phyloP scores from a whole-genome alignment of 2,329 filamentous ascomycete genomes.

The Amphichorda felina region DNA sequence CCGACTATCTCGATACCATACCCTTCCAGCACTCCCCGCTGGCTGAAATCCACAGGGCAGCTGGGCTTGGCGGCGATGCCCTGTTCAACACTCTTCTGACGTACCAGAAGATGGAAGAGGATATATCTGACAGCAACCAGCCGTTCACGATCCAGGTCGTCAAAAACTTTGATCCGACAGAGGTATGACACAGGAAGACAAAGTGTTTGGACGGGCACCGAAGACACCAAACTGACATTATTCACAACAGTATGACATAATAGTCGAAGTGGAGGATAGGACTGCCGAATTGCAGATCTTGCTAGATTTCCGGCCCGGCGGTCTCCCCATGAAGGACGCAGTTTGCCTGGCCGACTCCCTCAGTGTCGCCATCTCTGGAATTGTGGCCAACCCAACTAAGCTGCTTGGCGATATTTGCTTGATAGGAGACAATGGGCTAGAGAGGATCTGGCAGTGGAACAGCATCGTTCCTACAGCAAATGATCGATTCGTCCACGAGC shows the following conservation, averaged over 20 bases:
- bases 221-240: too few relatives aligned
- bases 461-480: neutral
- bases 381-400: neutral
- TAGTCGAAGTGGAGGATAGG: neutral
- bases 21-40: constrained; percentile 6
- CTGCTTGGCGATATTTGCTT: too few relatives aligned
- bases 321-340: neutral
- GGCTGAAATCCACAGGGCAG: constrained; percentile 4
- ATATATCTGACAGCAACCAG: neutral
- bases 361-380: neutral
- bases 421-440: neutral
- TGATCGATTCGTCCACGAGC: neutral
- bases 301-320: neutral
- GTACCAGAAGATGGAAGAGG: neutral
- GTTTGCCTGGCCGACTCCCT: neutral
- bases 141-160: neutral
- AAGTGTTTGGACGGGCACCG: too few relatives aligned
- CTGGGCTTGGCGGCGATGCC: constrained; percentile 1
- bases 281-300: neutral
- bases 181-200: neutral
- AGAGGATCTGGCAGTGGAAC: neutral
- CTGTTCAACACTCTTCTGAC: constrained; percentile 8
- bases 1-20: constrained; percentile 5
- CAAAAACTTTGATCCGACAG: neutral
- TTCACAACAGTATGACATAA: neutral